phyloP scores from a whole-genome alignment of 208 protist genomes.

The Naegleria fowleri region DNA sequence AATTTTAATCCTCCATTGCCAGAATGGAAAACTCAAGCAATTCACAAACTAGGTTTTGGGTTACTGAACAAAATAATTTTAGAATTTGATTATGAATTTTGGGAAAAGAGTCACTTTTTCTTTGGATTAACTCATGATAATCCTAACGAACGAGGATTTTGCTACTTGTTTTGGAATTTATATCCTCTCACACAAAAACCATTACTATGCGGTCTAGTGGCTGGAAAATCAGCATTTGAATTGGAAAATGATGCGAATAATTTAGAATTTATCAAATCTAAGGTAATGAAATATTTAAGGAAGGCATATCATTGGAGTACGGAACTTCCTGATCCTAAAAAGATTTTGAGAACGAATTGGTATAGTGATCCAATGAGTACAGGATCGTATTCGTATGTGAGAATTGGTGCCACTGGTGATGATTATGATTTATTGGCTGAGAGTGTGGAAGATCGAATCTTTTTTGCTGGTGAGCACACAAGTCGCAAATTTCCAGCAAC shows the following conservation, averaged over 20 bases:
- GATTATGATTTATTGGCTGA: neutral
- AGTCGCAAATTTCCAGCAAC: constrained; percentile 3
- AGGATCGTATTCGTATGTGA: neutral
- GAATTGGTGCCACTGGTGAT: neutral
- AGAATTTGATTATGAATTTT: constrained; percentile 1
- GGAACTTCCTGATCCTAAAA: neutral
- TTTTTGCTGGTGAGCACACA: constrained; percentile 17
- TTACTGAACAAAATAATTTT: constrained; percentile 15
- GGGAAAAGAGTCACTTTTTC: neutral
- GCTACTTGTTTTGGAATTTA: constrained; percentile 25
- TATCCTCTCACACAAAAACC: neutral
- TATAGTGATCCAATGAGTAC: neutral
- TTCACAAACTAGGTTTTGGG: constrained; percentile 19
- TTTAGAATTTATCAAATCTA: neutral
- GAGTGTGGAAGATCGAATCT: neutral
- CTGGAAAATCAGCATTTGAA: neutral
- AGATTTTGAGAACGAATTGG: neutral
- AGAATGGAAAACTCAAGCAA: constrained; percentile 1
- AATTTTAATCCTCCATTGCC: neutral
- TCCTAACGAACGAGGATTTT: neutral
- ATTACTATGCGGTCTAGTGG: neutral
- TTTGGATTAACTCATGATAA: neutral
- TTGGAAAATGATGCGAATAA: neutral
- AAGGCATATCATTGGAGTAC: neutral
- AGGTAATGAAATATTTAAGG: neutral